Evolutionary conservation across 495 filamentous ascomycete genomes (phyloP).

Genomic region (Daldinia decipiens): DNA sequence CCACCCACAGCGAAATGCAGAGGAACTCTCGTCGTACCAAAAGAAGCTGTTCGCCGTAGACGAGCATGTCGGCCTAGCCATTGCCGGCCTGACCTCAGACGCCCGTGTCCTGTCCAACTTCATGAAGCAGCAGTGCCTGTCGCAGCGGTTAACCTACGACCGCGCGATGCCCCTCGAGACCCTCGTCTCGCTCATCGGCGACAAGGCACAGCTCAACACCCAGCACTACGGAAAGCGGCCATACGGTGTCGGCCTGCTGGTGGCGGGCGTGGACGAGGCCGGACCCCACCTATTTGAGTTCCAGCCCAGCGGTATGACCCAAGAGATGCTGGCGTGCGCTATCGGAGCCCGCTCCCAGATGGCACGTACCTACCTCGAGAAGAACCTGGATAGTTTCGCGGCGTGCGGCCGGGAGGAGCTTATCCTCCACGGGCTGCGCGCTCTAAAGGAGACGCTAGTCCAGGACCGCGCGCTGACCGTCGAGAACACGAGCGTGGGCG

Average conservation of each 20-base stretch:
- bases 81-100: conserved; percentile 96
- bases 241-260: conserved; percentile 93
- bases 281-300: conserved; percentile 98
- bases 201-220: conserved; percentile 97
- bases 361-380: conserved; percentile 95
- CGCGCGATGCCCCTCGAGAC: conserved; percentile 88
- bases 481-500: conserved; percentile 92
- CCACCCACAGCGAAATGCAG: conserved; percentile 82
- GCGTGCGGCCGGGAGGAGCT: conserved; percentile 81
- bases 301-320: conserved; percentile 93
- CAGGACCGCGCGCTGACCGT: conserved; percentile 98
- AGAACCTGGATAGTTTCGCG: conserved; percentile 84
- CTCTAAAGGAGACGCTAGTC: conserved; percentile 92
- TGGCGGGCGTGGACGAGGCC: conserved; percentile 91
- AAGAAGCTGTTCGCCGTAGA: conserved; percentile 99
- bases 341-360: conserved; percentile 97
- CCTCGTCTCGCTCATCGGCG: conserved; percentile 88
- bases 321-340: conserved; percentile 94
- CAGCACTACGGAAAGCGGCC: conserved; percentile 97
- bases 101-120: conserved; percentile 99
- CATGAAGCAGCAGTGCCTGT: conserved; percentile 99
- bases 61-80: conserved; percentile 92
- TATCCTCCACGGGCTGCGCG: conserved; percentile 86
- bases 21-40: conserved; percentile 99
- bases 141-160: conserved; percentile 93